A percentile compares a stretch with the other conserved stretches of the same genome.
phyloP scores from a whole-genome alignment of 2,329 filamentous ascomycete species.

The Aureobasidium sp. region DNA sequence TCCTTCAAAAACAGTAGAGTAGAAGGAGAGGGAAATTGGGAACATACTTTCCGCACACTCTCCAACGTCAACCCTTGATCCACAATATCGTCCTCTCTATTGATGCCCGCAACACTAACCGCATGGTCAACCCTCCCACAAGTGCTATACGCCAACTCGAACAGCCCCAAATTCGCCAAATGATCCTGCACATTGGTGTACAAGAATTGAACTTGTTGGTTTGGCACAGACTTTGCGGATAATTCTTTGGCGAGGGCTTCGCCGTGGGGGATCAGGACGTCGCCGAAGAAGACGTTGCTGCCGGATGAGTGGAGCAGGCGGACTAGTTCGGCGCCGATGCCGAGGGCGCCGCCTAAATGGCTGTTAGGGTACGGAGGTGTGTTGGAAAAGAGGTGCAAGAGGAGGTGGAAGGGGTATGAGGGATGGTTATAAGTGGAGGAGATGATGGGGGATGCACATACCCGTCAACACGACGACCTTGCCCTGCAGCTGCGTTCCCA shows the following conservation, averaged over 20 bases:
- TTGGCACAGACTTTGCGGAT: conserved; percentile 18
- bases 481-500: conserved; percentile 19
- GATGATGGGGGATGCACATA: conserved; percentile 15
- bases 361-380: too few relatives aligned
- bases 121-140: conserved; percentile 45
- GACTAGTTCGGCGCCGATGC: conserved; percentile 39
- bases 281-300: conserved; percentile 40
- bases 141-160: conserved; percentile 39
- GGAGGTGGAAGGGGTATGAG: neutral
- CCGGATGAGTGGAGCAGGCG: conserved; percentile 33
- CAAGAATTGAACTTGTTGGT: conserved; percentile 32
- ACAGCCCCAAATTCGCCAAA: conserved; percentile 40
- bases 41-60: conserved; percentile 35
- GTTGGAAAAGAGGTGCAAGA: neutral
- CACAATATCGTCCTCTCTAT: conserved; percentile 41
- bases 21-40: too few relatives aligned
- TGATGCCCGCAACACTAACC: conserved; percentile 42
- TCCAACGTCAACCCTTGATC: conserved; percentile 39
- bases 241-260: conserved; percentile 27
- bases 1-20: too few relatives aligned
- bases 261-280: conserved; percentile 32
- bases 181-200: conserved; percentile 42
- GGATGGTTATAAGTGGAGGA: too few relatives aligned
- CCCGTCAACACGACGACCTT: conserved; percentile 30
- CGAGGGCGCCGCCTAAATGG: conserved; percentile 36